These are phyloP conservation scores for Typha latifolia DNA, from an alignment of 176 grass and related monocot genomes.

Conservation along the genomic window DNA sequence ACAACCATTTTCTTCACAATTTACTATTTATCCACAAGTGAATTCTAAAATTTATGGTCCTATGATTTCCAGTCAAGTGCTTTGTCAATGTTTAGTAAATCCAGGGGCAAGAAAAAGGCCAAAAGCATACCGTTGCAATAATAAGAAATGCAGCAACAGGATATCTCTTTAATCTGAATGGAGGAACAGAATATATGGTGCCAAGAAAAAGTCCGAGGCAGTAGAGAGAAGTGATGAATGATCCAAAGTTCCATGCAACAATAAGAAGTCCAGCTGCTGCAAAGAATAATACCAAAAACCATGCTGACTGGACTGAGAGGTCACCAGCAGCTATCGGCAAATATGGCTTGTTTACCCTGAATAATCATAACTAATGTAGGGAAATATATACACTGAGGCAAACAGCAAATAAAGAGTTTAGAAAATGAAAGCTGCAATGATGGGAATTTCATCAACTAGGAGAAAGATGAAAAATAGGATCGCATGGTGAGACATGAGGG, in stretches of 20 bases:
- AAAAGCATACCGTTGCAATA: conserved; percentile 68
- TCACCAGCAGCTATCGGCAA: conserved; percentile 91
- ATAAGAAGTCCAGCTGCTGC: conserved; percentile 58
- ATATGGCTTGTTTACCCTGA: conserved; percentile 97
- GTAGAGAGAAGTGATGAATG: conserved; percentile 91
- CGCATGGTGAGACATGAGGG: background rate
- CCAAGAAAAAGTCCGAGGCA: conserved; percentile 95
- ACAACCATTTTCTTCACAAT: too few relatives aligned
- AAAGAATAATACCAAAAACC: conserved; percentile 73
- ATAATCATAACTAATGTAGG: conserved; percentile 3
- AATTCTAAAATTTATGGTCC: background rate
- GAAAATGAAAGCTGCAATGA: background rate
- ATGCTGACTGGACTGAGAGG: conserved; percentile 77
- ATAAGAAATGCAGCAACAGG: conserved; percentile 94
- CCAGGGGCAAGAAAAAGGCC: background rate
- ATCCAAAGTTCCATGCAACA: conserved; percentile 59
- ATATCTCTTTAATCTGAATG: conserved; percentile 93
- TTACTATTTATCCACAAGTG: too few relatives aligned
- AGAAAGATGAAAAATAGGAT: background rate
- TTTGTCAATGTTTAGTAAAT: background rate
- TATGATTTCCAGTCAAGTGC: background rate
- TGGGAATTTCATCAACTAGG: background rate
- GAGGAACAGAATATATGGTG: conserved; percentile 98
- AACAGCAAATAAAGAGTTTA: background rate
- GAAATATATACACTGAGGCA: background rate